Percentiles rank a stretch among this genome's conserved stretches.
These are phyloP conservation scores for Phialocephala subalpina DNA, from an alignment of 2,329 filamentous ascomycete species.

Conservation along the genomic window DNA sequence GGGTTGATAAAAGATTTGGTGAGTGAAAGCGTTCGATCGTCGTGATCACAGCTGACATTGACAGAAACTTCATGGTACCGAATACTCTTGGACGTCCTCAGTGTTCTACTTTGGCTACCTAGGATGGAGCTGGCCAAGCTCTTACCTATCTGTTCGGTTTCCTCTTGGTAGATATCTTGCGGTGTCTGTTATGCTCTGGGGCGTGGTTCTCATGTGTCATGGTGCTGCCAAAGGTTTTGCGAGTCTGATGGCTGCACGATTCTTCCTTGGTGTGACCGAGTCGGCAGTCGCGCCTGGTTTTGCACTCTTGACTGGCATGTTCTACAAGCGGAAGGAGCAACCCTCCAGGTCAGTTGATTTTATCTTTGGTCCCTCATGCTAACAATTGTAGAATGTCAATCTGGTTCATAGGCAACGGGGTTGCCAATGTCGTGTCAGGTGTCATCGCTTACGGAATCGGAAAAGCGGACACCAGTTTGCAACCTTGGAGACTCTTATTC, in stretches of 20 bases:
- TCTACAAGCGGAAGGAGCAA: conserved; percentile 71
- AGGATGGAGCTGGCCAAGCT: conserved; percentile 54
- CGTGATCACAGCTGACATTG: no score
- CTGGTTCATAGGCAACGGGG: conserved; percentile 4
- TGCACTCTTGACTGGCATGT: conserved; percentile 66
- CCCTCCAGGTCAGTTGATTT: conserved; percentile 1
- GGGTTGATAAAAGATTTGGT: conserved; percentile 60
- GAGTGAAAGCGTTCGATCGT: background rate
- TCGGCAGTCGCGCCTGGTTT: conserved; percentile 71
- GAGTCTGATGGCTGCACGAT: conserved; percentile 67
- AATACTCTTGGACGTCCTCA: conserved; percentile 60
- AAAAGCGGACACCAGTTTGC: background rate
- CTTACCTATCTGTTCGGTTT: conserved; percentile 58
- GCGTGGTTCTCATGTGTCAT: conserved; percentile 44
- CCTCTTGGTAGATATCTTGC: conserved; percentile 61
- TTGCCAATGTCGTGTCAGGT: background rate
- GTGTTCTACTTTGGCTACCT: conserved; percentile 43
- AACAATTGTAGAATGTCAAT: background rate
- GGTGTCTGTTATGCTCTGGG: conserved; percentile 30
- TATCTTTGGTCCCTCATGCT: background rate
- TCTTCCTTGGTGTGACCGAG: conserved; percentile 72
- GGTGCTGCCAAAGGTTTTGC: conserved; percentile 64
- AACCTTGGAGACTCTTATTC: conserved; percentile 3
- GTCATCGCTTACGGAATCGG: conserved; percentile 15
- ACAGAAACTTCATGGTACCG: conserved; percentile 14